phyloP scores from a whole-genome alignment of 2,329 filamentous ascomycete genomes.

The Thielaviopsis euricoi region DNA sequence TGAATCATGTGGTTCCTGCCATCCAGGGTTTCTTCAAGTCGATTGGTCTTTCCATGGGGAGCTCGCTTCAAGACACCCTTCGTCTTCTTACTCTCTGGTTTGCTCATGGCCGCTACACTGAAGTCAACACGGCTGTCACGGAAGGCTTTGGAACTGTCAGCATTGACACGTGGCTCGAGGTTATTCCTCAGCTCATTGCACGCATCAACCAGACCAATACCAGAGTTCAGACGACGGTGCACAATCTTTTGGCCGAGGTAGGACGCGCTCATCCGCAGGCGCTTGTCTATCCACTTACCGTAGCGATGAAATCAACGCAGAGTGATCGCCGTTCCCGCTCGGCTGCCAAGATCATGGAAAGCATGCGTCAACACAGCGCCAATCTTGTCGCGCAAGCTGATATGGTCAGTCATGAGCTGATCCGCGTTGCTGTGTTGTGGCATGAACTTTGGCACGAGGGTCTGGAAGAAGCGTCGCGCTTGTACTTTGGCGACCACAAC shows the following conservation, averaged over 20 bases:
- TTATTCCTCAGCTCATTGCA: conserved; percentile 93
- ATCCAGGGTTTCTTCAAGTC: conserved; percentile 96
- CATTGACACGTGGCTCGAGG: conserved; percentile 96
- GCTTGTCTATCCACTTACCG: conserved; percentile 88
- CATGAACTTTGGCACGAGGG: conserved; percentile 99
- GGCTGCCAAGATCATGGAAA: conserved; percentile 90
- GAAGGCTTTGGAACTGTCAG: conserved; percentile 86
- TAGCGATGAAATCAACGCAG: conserved; percentile 88
- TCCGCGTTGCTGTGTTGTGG: conserved; percentile 93
- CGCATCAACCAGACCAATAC: conserved; percentile 92
- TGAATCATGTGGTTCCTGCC: conserved; percentile 84
- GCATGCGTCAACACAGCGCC: conserved; percentile 87
- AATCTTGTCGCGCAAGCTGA: conserved; percentile 90
- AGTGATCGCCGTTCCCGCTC: conserved; percentile 71
- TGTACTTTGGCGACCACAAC: conserved; percentile 96
- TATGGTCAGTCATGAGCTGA: conserved; percentile 87
- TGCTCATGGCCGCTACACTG: conserved; percentile 69
- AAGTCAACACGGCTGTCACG: conserved; percentile 76
- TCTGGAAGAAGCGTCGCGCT: conserved; percentile 82
- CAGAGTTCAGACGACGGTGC: conserved; percentile 75
- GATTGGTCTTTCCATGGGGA: conserved; percentile 78
- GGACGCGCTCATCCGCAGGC: conserved; percentile 91
- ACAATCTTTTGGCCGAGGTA: conserved; percentile 81
- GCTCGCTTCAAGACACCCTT: conserved; percentile 88
- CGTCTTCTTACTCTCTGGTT: conserved; percentile 93